Evolutionary conservation across 73 alveolate genomes (phyloP), one percentile per base, ranked within the genome.

Genomic region (Loxodes magnus): DNA sequence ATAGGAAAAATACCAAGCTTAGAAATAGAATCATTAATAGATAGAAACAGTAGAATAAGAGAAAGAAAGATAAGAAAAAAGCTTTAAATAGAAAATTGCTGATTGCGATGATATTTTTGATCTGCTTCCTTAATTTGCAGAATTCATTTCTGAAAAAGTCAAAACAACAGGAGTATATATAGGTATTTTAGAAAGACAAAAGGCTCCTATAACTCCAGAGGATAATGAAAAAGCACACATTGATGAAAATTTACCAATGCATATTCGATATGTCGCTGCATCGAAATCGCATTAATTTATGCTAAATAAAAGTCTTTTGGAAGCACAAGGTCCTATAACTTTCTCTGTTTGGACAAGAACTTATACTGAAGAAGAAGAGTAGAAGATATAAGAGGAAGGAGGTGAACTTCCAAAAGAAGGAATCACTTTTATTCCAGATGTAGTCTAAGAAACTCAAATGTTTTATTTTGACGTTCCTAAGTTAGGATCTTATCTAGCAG

Each of bases 151-250:
- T 46, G 83, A 69, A 4, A 52, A 64, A 31, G 64, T 77, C 21
- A 71, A 73, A 3, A 82, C 94, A 15, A 88, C 99, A 20, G 97
- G 96, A 16, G 96, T 86, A 12, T 92, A 92, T 60, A 63, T 92
- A 26, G 99, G 96, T 16, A 29, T 58, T 22, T 74, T 76, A 16
- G 96, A 77, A 4, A 41, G 33, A 53, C 82, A 68, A 35, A 54
- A 70, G 71, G 64, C 43, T 31, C 56, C 44, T 55, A 82, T 86
- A 39, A 54, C 33, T 5, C 92, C 75, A 34, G 84, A 69, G 2
- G 99, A 92, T 55, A 96, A 82, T 50, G 96, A 84, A 36, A 67
- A 55, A 37, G 97, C 96, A 2, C 99, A 92, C 48, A 63, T 79
- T 9, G 94, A 92, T 63, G 76, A 58, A 0, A 84, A 81, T 16